Evolutionary conservation across 257 asterid genomes (phyloP).

Genomic region (Solanum etuberosum): DNA sequence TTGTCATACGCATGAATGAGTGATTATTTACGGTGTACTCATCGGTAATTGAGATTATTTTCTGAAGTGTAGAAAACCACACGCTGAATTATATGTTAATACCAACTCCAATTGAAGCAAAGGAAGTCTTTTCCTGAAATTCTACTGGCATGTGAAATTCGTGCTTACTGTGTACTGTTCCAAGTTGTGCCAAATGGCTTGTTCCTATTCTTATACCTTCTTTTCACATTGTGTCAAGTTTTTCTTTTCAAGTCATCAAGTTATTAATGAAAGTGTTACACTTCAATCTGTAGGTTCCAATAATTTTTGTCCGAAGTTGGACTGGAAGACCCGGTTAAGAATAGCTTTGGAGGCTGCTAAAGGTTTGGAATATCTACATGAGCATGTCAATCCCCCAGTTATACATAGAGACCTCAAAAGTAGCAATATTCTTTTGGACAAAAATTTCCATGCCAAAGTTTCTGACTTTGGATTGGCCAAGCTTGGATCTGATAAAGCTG

Average conservation of each 20-base stretch:
- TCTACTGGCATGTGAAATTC: neutral
- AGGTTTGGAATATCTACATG: conserved; percentile 90
- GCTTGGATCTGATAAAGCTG: conserved; percentile 79
- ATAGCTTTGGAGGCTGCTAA: conserved; percentile 93
- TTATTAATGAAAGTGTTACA: neutral
- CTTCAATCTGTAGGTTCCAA: conserved; percentile 29
- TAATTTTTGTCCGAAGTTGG: conserved; percentile 38
- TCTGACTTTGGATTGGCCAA: conserved; percentile 91
- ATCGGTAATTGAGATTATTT: neutral
- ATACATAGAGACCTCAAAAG: conserved; percentile 93
- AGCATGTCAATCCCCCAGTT: conserved; percentile 66
- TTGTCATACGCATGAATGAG: neutral
- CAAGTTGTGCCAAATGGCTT: neutral
- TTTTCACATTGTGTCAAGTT: neutral
- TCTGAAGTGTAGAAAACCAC: neutral
- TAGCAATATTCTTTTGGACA: conserved; percentile 81
- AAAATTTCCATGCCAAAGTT: conserved; percentile 73
- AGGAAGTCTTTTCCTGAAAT: neutral
- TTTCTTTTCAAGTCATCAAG: neutral
- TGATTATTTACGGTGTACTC: neutral
- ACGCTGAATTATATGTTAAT: neutral
- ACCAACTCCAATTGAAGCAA: neutral
- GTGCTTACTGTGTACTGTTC: neutral
- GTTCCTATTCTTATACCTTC: neutral
- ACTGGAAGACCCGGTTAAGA: conserved; percentile 75